Evolutionary conservation across 1,284 basidiomycete genomes (phyloP).

Genomic region (Papiliotrema laurentii): DNA sequence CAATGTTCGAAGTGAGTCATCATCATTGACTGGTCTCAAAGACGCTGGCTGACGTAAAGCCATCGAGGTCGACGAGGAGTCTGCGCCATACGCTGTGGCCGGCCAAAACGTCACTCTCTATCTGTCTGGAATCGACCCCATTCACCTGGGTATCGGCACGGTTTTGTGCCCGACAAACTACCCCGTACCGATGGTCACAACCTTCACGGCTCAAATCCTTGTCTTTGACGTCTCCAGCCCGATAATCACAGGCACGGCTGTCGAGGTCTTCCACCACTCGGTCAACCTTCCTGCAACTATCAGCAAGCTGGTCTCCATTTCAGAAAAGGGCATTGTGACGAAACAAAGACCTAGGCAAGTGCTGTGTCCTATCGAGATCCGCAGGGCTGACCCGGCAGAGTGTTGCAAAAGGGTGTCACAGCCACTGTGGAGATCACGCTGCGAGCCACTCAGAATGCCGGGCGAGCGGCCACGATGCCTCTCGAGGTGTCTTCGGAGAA

Average conservation of each 20-base stretch:
- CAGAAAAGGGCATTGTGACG: conserved; percentile 73
- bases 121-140: conserved; percentile 76
- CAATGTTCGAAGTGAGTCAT: conserved; percentile 65
- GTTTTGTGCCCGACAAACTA: conserved; percentile 75
- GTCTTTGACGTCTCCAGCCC: conserved; percentile 90
- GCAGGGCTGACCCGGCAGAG: conserved; percentile 51
- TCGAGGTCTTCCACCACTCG: conserved; percentile 93
- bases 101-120: conserved; percentile 85
- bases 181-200: conserved; percentile 66
- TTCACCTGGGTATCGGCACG: conserved; percentile 79
- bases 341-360: conserved; percentile 83
- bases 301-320: conserved; percentile 67
- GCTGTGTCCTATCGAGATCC: conserved; percentile 39
- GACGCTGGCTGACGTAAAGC: conserved; percentile 51
- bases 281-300: conserved; percentile 85
- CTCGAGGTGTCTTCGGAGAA: conserved; percentile 82
- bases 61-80: conserved; percentile 78
- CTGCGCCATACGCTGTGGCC: conserved; percentile 79
- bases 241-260: conserved; percentile 77
- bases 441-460: conserved; percentile 54
- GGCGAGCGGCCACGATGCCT: conserved; percentile 61
- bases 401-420: conserved; percentile 74
- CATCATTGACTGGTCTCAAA: neutral
- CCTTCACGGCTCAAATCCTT: conserved; percentile 82
- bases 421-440: conserved; percentile 81